A percentile compares a stretch with the other conserved stretches of the same genome.
phyloP scores from a whole-genome alignment of 1,284 basidiomycete species.

The Ceratobasidium sp. region DNA sequence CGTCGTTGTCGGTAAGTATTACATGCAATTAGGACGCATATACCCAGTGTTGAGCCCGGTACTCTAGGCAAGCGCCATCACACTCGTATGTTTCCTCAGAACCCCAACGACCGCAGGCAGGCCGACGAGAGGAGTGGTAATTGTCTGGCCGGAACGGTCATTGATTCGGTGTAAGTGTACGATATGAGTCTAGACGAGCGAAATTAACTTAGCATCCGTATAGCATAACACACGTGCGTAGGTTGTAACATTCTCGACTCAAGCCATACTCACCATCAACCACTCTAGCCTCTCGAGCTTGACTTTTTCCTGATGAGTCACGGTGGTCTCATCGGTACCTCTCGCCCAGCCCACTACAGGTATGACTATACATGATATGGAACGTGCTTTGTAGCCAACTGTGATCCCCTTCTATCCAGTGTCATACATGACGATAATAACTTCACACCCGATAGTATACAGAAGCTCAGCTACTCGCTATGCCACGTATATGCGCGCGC shows the following conservation, averaged over 20 bases:
- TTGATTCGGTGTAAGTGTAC: conserved; percentile 59
- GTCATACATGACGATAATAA: conserved; percentile 65
- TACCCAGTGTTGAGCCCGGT: neutral
- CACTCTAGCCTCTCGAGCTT: conserved; percentile 67
- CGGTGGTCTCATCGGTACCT: conserved; percentile 57
- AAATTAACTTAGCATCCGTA: neutral
- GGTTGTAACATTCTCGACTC: too few species aligned
- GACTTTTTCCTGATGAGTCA: conserved; percentile 85
- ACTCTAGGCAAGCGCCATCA: conserved; percentile 64
- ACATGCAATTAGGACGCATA: neutral
- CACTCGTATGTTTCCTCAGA: conserved; percentile 76
- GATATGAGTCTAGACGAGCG: neutral
- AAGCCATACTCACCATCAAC: neutral
- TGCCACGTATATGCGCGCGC: conserved; percentile 52
- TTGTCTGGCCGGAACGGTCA: conserved; percentile 77
- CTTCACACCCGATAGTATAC: conserved; percentile 46
- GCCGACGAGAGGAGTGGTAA: conserved; percentile 71
- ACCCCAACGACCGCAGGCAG: conserved; percentile 51
- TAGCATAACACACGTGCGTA: conserved; percentile 30
- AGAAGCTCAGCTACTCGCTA: conserved; percentile 49
- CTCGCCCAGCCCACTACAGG: conserved; percentile 42
- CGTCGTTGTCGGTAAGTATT: conserved; percentile 51
- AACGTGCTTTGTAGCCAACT: conserved; percentile 22
- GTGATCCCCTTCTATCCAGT: conserved; percentile 59
- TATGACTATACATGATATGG: conserved; percentile 56